Evolutionary conservation across 73 alveolate genomes (phyloP).

Genomic region (Paramecium tetraurelia): DNA sequence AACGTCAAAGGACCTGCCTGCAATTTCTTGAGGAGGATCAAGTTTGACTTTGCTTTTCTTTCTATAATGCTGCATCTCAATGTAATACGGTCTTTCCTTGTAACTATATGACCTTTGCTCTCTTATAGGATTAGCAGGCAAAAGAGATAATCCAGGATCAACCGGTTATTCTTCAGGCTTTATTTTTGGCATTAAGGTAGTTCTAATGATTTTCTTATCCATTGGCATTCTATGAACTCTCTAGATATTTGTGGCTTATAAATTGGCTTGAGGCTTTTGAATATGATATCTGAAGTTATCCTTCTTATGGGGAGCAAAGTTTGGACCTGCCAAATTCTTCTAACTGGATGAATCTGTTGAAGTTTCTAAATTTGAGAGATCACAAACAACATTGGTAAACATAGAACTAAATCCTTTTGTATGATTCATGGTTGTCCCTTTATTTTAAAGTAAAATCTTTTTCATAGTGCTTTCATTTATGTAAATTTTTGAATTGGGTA

Average conservation of each 20-base stretch:
- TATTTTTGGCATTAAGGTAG: background rate
- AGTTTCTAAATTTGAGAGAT: background rate
- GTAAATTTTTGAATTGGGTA: slow-evolving; percentile 17
- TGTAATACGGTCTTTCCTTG: background rate
- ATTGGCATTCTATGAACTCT: background rate
- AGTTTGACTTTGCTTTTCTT: background rate
- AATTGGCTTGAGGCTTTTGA: background rate
- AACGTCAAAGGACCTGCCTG: background rate
- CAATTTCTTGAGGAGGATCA: background rate
- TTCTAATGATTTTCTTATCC: background rate
- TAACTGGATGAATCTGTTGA: background rate
- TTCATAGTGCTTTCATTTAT: background rate
- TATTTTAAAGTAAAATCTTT: background rate
- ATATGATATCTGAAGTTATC: background rate
- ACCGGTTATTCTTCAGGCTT: background rate
- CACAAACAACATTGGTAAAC: slow-evolving; percentile 13
- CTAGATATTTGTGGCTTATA: background rate
- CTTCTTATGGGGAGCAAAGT: background rate
- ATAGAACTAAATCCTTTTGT: background rate
- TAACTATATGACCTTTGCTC: background rate
- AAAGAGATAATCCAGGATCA: background rate
- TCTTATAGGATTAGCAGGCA: background rate
- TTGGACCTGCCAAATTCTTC: background rate
- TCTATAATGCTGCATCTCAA: background rate
- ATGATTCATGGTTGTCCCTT: background rate